Evolutionary conservation across 331 rosid genomes (phyloP).

Genomic region (Stylosanthes scabra): DNA sequence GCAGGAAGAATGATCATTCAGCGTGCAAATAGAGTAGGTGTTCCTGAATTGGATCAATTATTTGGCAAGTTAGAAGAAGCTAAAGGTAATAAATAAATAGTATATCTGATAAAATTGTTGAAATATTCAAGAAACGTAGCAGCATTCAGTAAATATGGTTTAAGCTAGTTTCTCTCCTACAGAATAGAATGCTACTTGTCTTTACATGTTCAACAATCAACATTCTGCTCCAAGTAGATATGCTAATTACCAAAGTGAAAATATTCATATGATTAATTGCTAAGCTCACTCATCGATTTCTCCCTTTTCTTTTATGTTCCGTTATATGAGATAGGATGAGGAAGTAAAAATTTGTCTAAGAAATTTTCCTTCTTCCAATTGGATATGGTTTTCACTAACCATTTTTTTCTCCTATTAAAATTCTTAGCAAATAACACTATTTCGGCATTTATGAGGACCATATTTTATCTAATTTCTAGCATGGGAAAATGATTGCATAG

Average conservation of each 20-base stretch:
- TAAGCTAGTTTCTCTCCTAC: not conserved
- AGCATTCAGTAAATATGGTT: slow-evolving; percentile 35
- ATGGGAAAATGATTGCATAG: too few species aligned
- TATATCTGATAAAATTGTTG: slow-evolving; percentile 11
- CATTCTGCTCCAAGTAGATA: slow-evolving; percentile 5
- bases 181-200: slow-evolving; percentile 16
- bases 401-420: too few species aligned
- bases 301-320: too few species aligned
- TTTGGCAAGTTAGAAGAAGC: slow-evolving; percentile 10
- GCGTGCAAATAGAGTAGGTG: slow-evolving; percentile 24
- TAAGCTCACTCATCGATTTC: not conserved
- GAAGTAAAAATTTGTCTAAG: too few species aligned
- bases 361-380: too few species aligned
- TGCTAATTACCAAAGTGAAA: slow-evolving; percentile 7
- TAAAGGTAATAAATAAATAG: not conserved
- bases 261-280: not conserved
- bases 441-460: too few species aligned
- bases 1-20: slow-evolving; percentile 44
- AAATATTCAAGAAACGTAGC: slow-evolving; percentile 34
- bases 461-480: too few species aligned
- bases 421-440: too few species aligned
- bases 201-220: not conserved
- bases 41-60: slow-evolving; percentile 39
- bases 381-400: too few species aligned
- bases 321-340: too few species aligned